Percentiles rank a stretch among this genome's conserved stretches.
Evolutionary conservation across 2,329 filamentous ascomycete species (phyloP).

Genomic region (Neoscytalidium dimidiatum): DNA sequence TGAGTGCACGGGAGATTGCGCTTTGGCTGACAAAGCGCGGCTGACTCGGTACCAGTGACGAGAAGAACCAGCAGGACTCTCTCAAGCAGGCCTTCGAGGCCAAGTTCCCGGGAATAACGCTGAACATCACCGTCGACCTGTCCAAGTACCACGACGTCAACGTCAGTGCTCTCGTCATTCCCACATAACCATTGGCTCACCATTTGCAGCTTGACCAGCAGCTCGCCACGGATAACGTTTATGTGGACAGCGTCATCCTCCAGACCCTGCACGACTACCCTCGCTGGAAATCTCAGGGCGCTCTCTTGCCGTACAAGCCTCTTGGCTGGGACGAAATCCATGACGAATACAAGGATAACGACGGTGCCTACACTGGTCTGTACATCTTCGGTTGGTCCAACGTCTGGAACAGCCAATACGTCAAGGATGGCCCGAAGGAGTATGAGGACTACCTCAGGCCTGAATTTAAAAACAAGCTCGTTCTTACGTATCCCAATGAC

Average conservation of each 20-base stretch:
- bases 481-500: slow-evolving; percentile 59
- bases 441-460: slow-evolving; percentile 51
- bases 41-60: slow-evolving; percentile 32
- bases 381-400: slow-evolving; percentile 40
- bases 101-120: slow-evolving; percentile 52
- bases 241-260: slow-evolving; percentile 49
- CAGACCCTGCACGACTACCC: slow-evolving; percentile 57
- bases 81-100: slow-evolving; percentile 49
- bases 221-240: slow-evolving; percentile 36
- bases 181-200: neutral
- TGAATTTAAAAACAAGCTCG: slow-evolving; percentile 56
- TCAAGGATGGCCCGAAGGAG: slow-evolving; percentile 36
- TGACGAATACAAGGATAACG: slow-evolving; percentile 44
- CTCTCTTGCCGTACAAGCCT: slow-evolving; percentile 54
- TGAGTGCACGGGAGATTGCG: neutral
- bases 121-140: slow-evolving; percentile 57
- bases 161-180: neutral
- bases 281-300: slow-evolving; percentile 52
- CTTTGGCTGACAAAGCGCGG: neutral
- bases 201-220: slow-evolving; percentile 46
- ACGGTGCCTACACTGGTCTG: slow-evolving; percentile 47
- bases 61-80: slow-evolving; percentile 40
- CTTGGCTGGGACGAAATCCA: slow-evolving; percentile 48
- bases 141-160: slow-evolving; percentile 57
- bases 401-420: slow-evolving; percentile 41